A percentile compares a stretch with the other conserved stretches of the same genome.
Conservation (phyloP, 768 basidiomycete species). For the Amanita fuliginea region DNA sequence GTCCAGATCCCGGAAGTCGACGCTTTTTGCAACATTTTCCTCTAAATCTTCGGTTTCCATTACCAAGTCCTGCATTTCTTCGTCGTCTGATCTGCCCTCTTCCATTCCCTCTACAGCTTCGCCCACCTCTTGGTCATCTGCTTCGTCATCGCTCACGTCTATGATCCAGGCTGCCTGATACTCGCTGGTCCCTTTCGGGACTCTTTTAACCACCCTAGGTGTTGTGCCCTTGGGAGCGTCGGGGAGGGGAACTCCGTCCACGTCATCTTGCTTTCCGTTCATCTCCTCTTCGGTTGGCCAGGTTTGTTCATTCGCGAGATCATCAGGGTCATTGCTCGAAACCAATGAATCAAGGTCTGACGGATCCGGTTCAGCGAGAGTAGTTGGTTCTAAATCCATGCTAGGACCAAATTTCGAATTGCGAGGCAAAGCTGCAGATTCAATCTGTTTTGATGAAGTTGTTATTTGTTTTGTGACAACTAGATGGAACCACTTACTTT, state of each 20-base stretch:
- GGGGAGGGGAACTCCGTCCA: constrained; percentile 32
- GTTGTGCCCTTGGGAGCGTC: constrained; percentile 66
- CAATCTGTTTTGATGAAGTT: constrained; percentile 38
- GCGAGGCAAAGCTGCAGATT: constrained; percentile 46
- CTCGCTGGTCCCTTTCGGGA: constrained; percentile 93
- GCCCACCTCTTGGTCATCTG: constrained; percentile 30
- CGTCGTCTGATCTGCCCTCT: constrained; percentile 33
- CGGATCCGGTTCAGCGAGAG: constrained; percentile 54
- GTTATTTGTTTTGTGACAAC: background rate
- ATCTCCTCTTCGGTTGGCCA: constrained; percentile 99
- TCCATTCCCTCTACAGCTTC: constrained; percentile 30
- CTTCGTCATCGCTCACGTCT: constrained; percentile 66
- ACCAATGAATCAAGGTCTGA: constrained; percentile 75
- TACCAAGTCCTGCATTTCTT: constrained; percentile 50
- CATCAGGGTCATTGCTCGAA: constrained; percentile 81
- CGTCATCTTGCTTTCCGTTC: constrained; percentile 25
- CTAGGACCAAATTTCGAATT: constrained; percentile 20
- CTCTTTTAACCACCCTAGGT: constrained; percentile 65
- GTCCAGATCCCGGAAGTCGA: constrained; percentile 68
- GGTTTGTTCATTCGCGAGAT: constrained; percentile 90
- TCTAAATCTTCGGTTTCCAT: constrained; percentile 46
- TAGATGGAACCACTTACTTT: constrained; percentile 37
- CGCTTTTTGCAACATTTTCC: constrained; percentile 36
- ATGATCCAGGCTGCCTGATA: constrained; percentile 97
- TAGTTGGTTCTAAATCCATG: constrained; percentile 61